Evolutionary conservation across 164 flowering plant genomes (phyloP).

Genomic region (Cinnamomum chago): DNA sequence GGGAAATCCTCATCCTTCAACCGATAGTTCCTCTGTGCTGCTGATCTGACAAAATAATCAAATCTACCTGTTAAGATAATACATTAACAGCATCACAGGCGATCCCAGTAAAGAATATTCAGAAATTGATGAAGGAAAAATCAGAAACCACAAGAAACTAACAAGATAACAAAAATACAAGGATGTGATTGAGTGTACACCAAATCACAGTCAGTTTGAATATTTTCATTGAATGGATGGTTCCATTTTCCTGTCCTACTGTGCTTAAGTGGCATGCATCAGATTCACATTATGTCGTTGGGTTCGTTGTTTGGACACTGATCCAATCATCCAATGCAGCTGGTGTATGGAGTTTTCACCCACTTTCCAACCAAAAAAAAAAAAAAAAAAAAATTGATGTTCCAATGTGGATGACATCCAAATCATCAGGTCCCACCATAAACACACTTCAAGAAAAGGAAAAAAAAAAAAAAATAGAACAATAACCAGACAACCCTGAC

Average conservation of each 20-base stretch:
- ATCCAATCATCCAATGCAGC: no score
- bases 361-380: no score
- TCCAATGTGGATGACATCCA: no score
- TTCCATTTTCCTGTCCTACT: background rate
- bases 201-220: background rate
- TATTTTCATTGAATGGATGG: background rate
- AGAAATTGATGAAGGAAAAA: background rate
- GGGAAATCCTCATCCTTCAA: conserved; percentile 42
- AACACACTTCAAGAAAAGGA: no score
- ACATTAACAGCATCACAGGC: conserved; percentile 31
- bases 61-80: conserved; percentile 55
- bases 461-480: no score
- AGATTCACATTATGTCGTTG: no score
- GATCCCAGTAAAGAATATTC: conserved; percentile 15
- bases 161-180: background rate
- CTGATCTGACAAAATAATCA: conserved; percentile 51
- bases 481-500: no score
- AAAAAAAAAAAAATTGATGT: no score
- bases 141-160: background rate
- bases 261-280: background rate
- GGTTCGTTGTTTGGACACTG: no score
- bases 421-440: no score
- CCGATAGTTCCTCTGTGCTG: conserved; percentile 34
- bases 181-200: background rate
- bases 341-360: no score